These are phyloP conservation scores for Alternaria consortialis DNA, from an alignment of 2,329 filamentous ascomycete genomes.

Conservation along the genomic window DNA sequence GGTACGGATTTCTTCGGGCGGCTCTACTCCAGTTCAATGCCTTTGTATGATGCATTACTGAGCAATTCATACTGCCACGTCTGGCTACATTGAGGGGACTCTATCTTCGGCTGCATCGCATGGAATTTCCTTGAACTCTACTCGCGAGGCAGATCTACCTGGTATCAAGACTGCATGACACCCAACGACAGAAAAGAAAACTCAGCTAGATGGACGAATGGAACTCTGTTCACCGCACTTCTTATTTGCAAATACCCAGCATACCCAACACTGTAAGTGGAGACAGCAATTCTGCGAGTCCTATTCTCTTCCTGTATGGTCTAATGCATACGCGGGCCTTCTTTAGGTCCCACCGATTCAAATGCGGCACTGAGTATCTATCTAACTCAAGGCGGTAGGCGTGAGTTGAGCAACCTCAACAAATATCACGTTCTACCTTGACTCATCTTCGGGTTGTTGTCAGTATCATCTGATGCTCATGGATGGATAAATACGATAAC, in stretches of 20 bases:
- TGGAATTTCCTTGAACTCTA: neutral
- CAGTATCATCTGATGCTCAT: conserved; percentile 43
- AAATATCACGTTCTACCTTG: conserved; percentile 14
- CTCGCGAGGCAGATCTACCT: neutral
- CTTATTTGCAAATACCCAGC: neutral
- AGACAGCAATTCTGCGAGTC: neutral
- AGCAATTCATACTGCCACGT: neutral
- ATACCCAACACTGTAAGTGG: conserved; percentile 4
- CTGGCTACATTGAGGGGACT: neutral
- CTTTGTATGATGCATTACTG: conserved; percentile 2
- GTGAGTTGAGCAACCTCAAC: conserved; percentile 4
- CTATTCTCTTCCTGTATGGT: conserved; percentile 1
- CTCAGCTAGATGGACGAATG: neutral
- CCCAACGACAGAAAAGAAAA: neutral
- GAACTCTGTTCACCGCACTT: neutral
- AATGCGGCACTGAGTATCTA: neutral
- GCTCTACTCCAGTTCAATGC: neutral
- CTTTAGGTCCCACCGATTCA: conserved; percentile 6
- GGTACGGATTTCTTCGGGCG: neutral
- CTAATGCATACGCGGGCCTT: conserved; percentile 4
- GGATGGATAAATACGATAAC: conserved; percentile 31
- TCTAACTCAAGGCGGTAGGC: conserved; percentile 5
- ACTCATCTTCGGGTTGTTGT: conserved; percentile 23
- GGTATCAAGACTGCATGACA: neutral
- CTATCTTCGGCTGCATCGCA: neutral